Base-by-base conservation (phyloP, 192 early-diverging fungal genomes). In the Backusella australiensis region DNA sequence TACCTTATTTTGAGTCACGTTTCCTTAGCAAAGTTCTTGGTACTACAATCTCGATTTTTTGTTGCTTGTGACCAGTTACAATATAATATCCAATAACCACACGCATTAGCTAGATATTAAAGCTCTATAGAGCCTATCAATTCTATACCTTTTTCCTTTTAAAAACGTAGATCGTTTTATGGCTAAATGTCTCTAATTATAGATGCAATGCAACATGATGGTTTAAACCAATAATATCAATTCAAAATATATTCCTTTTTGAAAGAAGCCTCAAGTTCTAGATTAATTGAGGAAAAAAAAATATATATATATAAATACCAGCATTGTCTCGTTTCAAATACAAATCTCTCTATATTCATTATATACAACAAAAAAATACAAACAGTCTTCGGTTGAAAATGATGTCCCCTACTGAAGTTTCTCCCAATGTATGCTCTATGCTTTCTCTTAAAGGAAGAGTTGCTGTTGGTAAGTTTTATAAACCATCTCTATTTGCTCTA, bases 381-480 rank as follows among this genome's bases (percentile, higher is more conserved):
- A 32, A n/a, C 5, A 34, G 14, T 7, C 29, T 19, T 67, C 11
- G 39, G 41, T n/a, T 38, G 2, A 69, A 36, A 1, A 69, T 69
- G 67, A 35, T 39, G 21, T 38, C 67, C 11, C 36, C 36, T 39
- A 23, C 35, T 35, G 35, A 69, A 14, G 19, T 23, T 4, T 72
- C 71, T 12, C 71, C 71, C 32, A 42, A 38, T 41, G 71, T 72
- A 11, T 39, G 38, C 32, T 52, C 68, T 68, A 74, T 59, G 41
- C 74, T 81, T 14, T 72, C 73, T 42, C 71, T 82, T 15, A 70
- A 46, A 41, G 81, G 81, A 63, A 82, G 79, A 38, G 74, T 74
- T 9, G 81, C 81, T 34, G 74, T 82, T 29, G 77, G 81, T 66
- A 75, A 71, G 69, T 69, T 23, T 11, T 8, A 26, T 32, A 23